Conservation (phyloP, 2,329 filamentous ascomycete species). For the Colletotrichum sojae region DNA sequence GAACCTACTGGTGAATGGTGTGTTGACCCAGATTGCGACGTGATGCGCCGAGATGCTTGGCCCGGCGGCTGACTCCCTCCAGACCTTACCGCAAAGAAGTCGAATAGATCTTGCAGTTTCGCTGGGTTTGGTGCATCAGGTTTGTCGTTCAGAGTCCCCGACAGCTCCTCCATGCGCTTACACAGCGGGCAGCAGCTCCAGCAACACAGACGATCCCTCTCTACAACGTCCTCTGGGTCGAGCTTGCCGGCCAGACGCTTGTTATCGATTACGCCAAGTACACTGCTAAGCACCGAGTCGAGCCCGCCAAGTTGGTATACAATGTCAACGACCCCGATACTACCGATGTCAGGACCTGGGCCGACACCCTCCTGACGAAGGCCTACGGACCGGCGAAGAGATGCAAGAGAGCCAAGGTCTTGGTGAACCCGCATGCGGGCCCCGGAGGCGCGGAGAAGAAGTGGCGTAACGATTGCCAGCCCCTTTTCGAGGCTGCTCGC, state of each 20-base stretch:
- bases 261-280: constrained; percentile 80
- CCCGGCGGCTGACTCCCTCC: constrained; percentile 22
- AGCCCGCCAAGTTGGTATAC: constrained; percentile 74
- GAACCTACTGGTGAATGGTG: constrained; percentile 53
- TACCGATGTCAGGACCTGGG: constrained; percentile 71
- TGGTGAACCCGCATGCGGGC: constrained; percentile 93
- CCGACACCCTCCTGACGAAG: constrained; percentile 73
- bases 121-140: constrained; percentile 37
- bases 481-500: constrained; percentile 85
- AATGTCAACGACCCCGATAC: constrained; percentile 51
- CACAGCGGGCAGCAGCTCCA: constrained; percentile 8
- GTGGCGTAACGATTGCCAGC: constrained; percentile 82
- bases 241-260: constrained; percentile 72
- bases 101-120: constrained; percentile 42
- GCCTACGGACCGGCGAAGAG: constrained; percentile 80
- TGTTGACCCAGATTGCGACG: constrained; percentile 31
- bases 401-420: constrained; percentile 84
- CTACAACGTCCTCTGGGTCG: constrained; percentile 88
- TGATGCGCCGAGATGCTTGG: constrained; percentile 11
- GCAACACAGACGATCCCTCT: constrained; percentile 71
- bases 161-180: constrained; percentile 3
- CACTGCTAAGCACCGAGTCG: constrained; percentile 71
- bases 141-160: not conserved
- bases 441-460: constrained; percentile 81
- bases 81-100: constrained; percentile 36